These are phyloP conservation scores for Carnegiea gigantea DNA, from an alignment of 179 eudicot species.

Conservation along the genomic window DNA sequence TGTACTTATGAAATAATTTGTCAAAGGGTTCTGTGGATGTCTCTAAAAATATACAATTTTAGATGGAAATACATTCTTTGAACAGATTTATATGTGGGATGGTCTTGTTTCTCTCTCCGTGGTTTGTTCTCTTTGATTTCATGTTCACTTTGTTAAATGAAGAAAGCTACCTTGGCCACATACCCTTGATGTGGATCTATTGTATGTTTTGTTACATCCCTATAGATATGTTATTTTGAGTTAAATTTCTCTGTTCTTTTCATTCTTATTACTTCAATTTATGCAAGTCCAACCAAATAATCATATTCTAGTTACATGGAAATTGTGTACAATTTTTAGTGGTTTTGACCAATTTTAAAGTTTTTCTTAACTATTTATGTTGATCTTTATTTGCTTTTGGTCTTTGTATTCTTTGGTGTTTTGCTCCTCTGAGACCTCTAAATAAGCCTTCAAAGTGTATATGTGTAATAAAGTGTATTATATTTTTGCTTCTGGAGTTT, in stretches of 20 bases:
- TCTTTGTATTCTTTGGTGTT: too few species aligned
- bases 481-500: too few species aligned
- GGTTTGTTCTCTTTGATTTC: slow-evolving; percentile 21
- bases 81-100: slow-evolving; percentile 55
- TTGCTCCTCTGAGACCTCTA: too few species aligned
- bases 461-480: too few species aligned
- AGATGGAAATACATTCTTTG: slow-evolving; percentile 37
- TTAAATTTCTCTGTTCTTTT: not conserved
- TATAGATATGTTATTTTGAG: slow-evolving; percentile 35
- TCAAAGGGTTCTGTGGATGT: slow-evolving; percentile 8
- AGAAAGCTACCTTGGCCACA: slow-evolving; percentile 30
- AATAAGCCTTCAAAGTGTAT: too few species aligned
- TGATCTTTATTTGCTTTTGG: too few species aligned
- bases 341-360: too few species aligned
- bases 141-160: slow-evolving; percentile 29
- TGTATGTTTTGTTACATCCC: slow-evolving; percentile 48
- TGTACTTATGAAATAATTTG: slow-evolving; percentile 8
- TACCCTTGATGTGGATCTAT: slow-evolving; percentile 11
- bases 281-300: too few species aligned
- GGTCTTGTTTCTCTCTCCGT: slow-evolving; percentile 12
- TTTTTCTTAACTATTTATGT: too few species aligned
- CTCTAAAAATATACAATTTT: slow-evolving; percentile 45
- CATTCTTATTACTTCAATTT: not conserved
- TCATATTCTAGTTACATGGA: too few species aligned
- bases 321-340: too few species aligned